Evolutionary conservation across 2,329 filamentous ascomycete genomes (phyloP).

Genomic region (Parascedosporium putredinis): DNA sequence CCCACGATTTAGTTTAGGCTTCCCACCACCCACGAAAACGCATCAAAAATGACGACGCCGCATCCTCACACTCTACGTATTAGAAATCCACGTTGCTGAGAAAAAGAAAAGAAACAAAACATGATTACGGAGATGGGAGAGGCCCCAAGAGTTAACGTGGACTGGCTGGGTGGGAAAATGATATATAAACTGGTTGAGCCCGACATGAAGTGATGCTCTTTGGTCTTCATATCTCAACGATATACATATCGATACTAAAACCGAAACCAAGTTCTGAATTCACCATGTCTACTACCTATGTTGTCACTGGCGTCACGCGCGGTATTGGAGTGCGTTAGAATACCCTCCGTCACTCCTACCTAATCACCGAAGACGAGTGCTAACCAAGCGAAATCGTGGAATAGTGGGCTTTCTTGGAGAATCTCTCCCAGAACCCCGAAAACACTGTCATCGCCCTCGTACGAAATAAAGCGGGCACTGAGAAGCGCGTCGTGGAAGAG

Average conservation of each 20-base stretch:
- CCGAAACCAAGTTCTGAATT: background rate
- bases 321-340: background rate
- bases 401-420: constrained; percentile 39
- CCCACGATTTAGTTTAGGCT: too few relatives aligned
- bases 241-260: too few relatives aligned
- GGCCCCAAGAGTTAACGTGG: too few relatives aligned
- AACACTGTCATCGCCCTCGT: constrained; percentile 37
- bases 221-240: background rate
- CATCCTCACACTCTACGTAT: too few relatives aligned
- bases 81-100: too few relatives aligned
- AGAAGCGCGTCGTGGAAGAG: constrained; percentile 31
- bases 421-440: constrained; percentile 30
- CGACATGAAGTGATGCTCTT: too few relatives aligned
- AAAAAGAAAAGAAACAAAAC: too few relatives aligned
- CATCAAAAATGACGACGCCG: too few relatives aligned
- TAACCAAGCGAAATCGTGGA: background rate
- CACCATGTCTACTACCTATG: background rate
- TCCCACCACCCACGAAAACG: too few relatives aligned
- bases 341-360: background rate
- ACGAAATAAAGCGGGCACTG: constrained; percentile 32
- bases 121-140: too few relatives aligned
- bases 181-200: too few relatives aligned
- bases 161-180: too few relatives aligned
- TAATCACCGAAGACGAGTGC: background rate
- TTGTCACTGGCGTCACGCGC: background rate